A percentile compares a stretch with the other conserved stretches of the same genome.
Evolutionary conservation across 2,329 filamentous ascomycete species (phyloP).

Genomic region (Metarhizium brunneum): DNA sequence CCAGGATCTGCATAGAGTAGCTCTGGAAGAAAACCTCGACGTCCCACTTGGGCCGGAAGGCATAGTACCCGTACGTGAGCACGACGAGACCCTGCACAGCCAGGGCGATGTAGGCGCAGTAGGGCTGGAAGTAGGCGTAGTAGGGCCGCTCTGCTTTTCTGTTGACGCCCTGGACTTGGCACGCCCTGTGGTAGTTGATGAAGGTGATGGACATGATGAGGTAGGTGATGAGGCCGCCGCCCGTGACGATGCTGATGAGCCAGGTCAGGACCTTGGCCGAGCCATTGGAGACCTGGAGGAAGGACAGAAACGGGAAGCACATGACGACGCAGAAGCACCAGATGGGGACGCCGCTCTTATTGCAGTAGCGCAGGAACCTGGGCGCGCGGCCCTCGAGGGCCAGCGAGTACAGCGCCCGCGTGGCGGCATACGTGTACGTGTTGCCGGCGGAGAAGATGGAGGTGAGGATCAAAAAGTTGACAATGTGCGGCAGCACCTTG

Average conservation of each 20-base stretch:
- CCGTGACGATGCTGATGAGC: constrained; percentile 48
- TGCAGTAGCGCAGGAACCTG: constrained; percentile 47
- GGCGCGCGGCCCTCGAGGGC: constrained; percentile 39
- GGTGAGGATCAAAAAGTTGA: constrained; percentile 40
- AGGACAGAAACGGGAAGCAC: constrained; percentile 42
- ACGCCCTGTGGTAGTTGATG: constrained; percentile 40
- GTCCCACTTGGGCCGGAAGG: constrained; percentile 42
- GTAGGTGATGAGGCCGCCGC: constrained; percentile 52
- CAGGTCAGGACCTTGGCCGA: constrained; percentile 42
- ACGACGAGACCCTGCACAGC: constrained; percentile 33
- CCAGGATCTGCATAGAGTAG: constrained; percentile 49
- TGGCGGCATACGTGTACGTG: constrained; percentile 40
- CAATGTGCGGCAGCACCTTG: constrained; percentile 41
- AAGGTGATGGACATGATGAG: constrained; percentile 42
- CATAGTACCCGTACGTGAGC: constrained; percentile 45
- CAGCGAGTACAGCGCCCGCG: constrained; percentile 38
- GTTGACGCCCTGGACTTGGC: constrained; percentile 41
- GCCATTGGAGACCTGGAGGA: constrained; percentile 39
- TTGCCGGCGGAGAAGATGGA: constrained; percentile 36
- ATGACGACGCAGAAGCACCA: constrained; percentile 46
- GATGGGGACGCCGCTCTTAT: constrained; percentile 49
- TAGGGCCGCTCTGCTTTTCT: constrained; percentile 48
- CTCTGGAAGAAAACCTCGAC: constrained; percentile 40
- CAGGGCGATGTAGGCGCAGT: constrained; percentile 39
- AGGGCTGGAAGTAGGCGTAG: constrained; percentile 49